phyloP scores from a whole-genome alignment of 2,329 filamentous ascomycete species.

The Ilyonectria mors-panacis region DNA sequence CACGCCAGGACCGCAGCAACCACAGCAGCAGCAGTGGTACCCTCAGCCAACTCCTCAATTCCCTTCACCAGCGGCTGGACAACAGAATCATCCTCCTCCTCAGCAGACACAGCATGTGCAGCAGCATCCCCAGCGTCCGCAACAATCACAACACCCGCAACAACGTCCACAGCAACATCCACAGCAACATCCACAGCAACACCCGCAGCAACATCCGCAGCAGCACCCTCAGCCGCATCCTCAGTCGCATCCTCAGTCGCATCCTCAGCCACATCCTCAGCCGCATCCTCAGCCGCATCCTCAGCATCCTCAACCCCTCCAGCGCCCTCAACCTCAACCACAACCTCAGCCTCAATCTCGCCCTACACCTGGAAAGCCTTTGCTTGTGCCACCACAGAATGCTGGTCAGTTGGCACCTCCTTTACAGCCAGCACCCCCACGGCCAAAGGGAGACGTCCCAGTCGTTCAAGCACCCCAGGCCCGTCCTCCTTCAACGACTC shows the following conservation, averaged over 20 bases:
- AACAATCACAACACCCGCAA: slow-evolving; percentile 40
- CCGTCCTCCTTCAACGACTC: slow-evolving; percentile 52
- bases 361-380: slow-evolving; percentile 47
- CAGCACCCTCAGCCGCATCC: slow-evolving; percentile 43
- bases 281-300: slow-evolving; percentile 33
- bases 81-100: slow-evolving; percentile 42
- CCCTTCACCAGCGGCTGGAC: slow-evolving; percentile 39
- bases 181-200: slow-evolving; percentile 35
- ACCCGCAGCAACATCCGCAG: slow-evolving; percentile 27
- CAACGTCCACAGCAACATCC: slow-evolving; percentile 35
- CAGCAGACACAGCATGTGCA: slow-evolving; percentile 38
- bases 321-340: slow-evolving; percentile 36
- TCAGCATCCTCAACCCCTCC: slow-evolving; percentile 35
- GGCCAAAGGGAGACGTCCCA: slow-evolving; percentile 40
- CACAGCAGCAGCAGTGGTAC: slow-evolving; percentile 41
- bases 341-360: slow-evolving; percentile 45
- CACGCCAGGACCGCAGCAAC: slow-evolving; percentile 40
- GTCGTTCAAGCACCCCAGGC: slow-evolving; percentile 43
- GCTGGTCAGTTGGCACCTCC: slow-evolving; percentile 54
- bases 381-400: slow-evolving; percentile 54
- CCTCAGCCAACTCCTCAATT: slow-evolving; percentile 40
- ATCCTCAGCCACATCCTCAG: slow-evolving; percentile 37
- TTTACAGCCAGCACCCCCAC: slow-evolving; percentile 53
- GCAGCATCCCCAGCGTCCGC: slow-evolving; percentile 36
- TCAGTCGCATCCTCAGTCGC: slow-evolving; percentile 34